Evolutionary conservation across 768 basidiomycete species (phyloP), one percentile per base, ranked within the genome.

Genomic region (Lentinus tigrinus): DNA sequence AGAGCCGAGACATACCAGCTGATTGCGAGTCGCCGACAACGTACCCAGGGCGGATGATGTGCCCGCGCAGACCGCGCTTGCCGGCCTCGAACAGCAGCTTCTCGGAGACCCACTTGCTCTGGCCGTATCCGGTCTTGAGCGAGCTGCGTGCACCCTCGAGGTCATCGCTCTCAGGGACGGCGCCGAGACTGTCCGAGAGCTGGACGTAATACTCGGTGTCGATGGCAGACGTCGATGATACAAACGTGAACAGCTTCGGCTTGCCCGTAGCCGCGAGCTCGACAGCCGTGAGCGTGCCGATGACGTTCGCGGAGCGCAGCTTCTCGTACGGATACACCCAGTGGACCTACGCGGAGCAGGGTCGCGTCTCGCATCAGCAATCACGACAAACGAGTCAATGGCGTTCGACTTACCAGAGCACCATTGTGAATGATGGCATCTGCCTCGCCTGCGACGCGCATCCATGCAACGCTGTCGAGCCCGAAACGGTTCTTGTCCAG

Each of bases 301-400:
- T 68, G n/a, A 98, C 97, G 72, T 99, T 99, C 14, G 95, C 84
- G 0, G 88, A 80, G 7, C 95, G 90, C 11, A 99, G 80, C 70
- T 87, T 93, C 70, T 95, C 89, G 74, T 99, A 99, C 0, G 95
- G 94, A 72, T 97, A 99, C 3, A 99, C 93, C 97, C 97, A 99
- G 69, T 99, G 97, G 14, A 98, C 93, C 93, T 94, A 67, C n/a
- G n/a, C n/a, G n/a, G 24, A 17, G 17, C 6, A 52, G 28, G 24
- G 34, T 19, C 10, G 7, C 17, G 34, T 34, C n/a, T 21, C 3
- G 43, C 53, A n/a, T n/a, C 47, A 40, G 47, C 19, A 17, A 27
- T 24, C 31, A 17, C 50, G 28, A 2, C 36, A 38, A 27, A 38
- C 19, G 26, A 50, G 34, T 11, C 7, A 36, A 4, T 10, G 21